These are phyloP conservation scores for Penicillium cataractarum DNA, from an alignment of 495 filamentous ascomycete species.

Conservation along the genomic window DNA sequence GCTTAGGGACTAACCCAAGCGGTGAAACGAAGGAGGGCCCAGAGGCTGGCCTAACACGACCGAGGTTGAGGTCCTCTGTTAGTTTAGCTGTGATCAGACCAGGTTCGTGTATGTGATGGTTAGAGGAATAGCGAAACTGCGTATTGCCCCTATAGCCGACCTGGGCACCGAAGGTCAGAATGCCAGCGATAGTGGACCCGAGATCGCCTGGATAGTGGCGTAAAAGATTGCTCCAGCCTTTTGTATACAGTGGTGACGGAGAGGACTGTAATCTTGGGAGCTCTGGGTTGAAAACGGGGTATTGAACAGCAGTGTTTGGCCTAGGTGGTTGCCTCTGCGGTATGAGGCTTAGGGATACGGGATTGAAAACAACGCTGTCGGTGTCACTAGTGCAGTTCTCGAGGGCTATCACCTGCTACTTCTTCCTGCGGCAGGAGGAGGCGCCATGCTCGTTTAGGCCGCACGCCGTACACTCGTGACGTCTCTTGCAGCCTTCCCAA, in stretches of 20 bases:
- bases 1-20: neutral
- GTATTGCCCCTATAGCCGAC: neutral
- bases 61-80: neutral
- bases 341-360: neutral
- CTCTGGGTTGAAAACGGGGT: neutral
- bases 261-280: neutral
- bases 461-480: neutral
- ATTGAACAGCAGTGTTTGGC: neutral
- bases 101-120: no score
- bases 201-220: neutral
- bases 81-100: neutral
- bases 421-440: neutral
- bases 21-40: neutral
- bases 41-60: neutral
- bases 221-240: neutral
- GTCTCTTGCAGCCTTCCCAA: neutral
- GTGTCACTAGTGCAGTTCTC: no score
- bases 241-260: neutral
- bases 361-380: neutral
- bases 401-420: neutral
- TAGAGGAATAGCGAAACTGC: neutral
- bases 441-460: neutral
- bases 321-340: neutral
- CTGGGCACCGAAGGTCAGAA: neutral
- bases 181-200: neutral